A percentile compares a stretch with the other conserved stretches of the same genome.
Evolutionary conservation across 2,329 filamentous ascomycete species (phyloP).

Genomic region (Xylaria sp.): DNA sequence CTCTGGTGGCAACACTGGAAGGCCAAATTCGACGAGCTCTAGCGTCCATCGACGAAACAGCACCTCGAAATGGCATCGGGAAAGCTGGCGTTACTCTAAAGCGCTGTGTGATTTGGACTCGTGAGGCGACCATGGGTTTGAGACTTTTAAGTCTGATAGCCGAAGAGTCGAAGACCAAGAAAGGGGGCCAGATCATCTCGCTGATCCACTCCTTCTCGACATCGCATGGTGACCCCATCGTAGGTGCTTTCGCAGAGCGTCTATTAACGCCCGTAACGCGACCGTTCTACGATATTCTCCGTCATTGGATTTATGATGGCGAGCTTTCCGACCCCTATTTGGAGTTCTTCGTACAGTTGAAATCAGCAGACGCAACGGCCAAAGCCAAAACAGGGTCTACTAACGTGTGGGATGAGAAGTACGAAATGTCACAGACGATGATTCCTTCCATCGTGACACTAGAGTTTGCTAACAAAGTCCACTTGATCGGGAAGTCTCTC

Average conservation of each 20-base stretch:
- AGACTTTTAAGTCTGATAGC: conserved; percentile 94
- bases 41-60: conserved; percentile 74
- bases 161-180: conserved; percentile 83
- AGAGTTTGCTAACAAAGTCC: conserved; percentile 95
- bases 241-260: conserved; percentile 90
- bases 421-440: conserved; percentile 84
- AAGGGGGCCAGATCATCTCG: conserved; percentile 91
- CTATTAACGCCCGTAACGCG: conserved; percentile 86
- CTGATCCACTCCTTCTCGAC: conserved; percentile 93
- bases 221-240: conserved; percentile 94
- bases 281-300: conserved; percentile 95
- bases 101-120: conserved; percentile 95
- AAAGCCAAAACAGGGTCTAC: conserved; percentile 72
- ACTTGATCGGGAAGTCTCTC: conserved; percentile 95
- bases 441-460: conserved; percentile 92
- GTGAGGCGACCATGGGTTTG: conserved; percentile 95
- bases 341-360: conserved; percentile 95
- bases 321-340: conserved; percentile 95
- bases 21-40: conserved; percentile 88
- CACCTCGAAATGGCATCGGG: conserved; percentile 75
- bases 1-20: conserved; percentile 90
- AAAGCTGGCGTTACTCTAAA: conserved; percentile 94
- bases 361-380: conserved; percentile 63
- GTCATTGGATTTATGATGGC: conserved; percentile 98
- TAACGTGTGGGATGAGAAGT: conserved; percentile 98